Percentiles rank a stretch among this genome's conserved stretches.
Evolutionary conservation across 1,284 basidiomycete species (phyloP).

Genomic region (Pseudozyma pruni): DNA sequence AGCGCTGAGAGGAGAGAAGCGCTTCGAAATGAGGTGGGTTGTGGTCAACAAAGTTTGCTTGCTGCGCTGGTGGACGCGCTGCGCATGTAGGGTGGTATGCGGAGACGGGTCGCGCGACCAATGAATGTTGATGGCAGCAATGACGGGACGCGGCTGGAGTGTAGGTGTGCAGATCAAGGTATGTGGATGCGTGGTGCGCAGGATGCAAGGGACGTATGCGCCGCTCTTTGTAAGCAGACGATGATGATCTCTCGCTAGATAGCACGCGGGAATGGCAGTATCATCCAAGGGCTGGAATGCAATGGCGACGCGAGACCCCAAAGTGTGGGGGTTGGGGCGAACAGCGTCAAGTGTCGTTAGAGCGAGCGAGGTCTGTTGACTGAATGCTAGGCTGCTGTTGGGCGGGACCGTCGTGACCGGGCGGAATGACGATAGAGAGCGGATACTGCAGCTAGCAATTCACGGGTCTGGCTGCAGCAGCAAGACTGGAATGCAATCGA

Average conservation of each 20-base stretch:
- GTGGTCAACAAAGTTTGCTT: constrained; percentile 9
- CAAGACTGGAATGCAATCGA: constrained; percentile 30
- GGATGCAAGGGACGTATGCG: not conserved
- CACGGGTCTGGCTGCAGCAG: constrained; percentile 25
- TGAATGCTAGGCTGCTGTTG: not conserved
- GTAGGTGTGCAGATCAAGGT: too few species aligned
- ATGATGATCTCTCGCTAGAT: constrained; percentile 18
- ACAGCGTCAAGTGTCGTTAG: too few species aligned
- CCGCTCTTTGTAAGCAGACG: not conserved
- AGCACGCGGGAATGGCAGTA: too few species aligned
- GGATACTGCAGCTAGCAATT: not conserved
- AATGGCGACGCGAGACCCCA: too few species aligned
- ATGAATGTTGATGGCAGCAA: too few species aligned
- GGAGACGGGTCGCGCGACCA: constrained; percentile 1
- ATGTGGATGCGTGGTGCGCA: too few species aligned
- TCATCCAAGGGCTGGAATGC: too few species aligned
- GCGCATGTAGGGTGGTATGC: not conserved
- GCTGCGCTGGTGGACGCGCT: not conserved
- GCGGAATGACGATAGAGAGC: too few species aligned
- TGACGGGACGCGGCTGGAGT: not conserved
- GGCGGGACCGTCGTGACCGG: too few species aligned
- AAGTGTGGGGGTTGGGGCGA: too few species aligned
- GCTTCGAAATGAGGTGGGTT: constrained; percentile 12
- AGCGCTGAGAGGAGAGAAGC: not conserved
- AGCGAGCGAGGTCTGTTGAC: not conserved